These are phyloP conservation scores for Gossypium australe DNA, from an alignment of 345 rosid species.

Conservation along the genomic window DNA sequence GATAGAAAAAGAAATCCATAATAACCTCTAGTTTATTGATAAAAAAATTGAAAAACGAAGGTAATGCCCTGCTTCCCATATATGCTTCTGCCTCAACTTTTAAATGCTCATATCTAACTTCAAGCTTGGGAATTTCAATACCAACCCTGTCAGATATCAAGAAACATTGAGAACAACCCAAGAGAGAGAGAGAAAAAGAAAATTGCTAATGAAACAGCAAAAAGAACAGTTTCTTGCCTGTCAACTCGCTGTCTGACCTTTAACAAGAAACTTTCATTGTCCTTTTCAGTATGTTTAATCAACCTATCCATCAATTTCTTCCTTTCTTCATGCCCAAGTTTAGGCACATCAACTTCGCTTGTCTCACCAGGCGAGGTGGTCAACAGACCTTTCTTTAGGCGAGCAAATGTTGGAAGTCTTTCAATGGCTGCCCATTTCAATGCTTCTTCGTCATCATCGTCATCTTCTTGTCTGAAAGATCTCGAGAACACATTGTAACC, in stretches of 20 bases:
- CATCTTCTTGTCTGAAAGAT: slow-evolving; percentile 29
- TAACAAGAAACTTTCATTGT: slow-evolving; percentile 35
- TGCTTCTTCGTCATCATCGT: slow-evolving; percentile 37
- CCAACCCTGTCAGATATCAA: slow-evolving; percentile 27
- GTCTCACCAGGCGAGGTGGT: slow-evolving; percentile 12
- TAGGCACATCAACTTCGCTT: slow-evolving; percentile 28
- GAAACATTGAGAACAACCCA: background rate
- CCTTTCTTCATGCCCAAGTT: slow-evolving; percentile 26
- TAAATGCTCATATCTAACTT: slow-evolving; percentile 39
- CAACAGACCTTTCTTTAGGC: too few species aligned
- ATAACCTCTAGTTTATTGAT: slow-evolving; percentile 24
- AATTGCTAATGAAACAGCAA: background rate
- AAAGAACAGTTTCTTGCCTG: slow-evolving; percentile 19
- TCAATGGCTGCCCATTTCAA: slow-evolving; percentile 41
- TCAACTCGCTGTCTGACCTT: slow-evolving; percentile 35
- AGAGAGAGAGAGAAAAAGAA: background rate
- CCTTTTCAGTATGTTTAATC: slow-evolving; percentile 21
- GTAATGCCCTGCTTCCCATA: slow-evolving; percentile 30
- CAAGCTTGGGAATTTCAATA: slow-evolving; percentile 33
- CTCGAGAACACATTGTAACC: slow-evolving; percentile 27
- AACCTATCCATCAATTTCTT: slow-evolving; percentile 31
- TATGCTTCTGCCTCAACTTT: slow-evolving; percentile 28
- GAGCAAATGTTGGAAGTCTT: slow-evolving; percentile 32
- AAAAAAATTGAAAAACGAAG: slow-evolving; percentile 31
- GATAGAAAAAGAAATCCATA: background rate